Base-by-base conservation (phyloP, 2,329 filamentous ascomycete species). In the Ploettnerulaceae sp. region DNA sequence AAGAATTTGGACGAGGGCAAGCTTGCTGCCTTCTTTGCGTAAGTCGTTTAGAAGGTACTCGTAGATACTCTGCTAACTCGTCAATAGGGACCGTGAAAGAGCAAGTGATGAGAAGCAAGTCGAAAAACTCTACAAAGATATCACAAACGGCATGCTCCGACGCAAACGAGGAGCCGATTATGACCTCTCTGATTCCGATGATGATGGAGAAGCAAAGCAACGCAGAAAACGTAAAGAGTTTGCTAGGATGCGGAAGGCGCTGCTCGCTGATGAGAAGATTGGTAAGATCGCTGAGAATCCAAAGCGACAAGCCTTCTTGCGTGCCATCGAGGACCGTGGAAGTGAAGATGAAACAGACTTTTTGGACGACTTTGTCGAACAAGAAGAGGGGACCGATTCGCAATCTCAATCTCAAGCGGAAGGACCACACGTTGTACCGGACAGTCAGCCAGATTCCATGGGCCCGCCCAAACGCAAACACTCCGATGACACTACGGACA, bases 121-220 rank as follows among this genome's bases (percentile, higher is more conserved):
- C 11, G 86, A 90, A 59, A 93, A 93, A 69, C 77, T 98, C 41
- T 89, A 93, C 74, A 90, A 87, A 58, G 91, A 97, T 62, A 84
- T 98, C 59, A 93, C 88, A 4, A 94, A 85, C 9, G 93, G 93
- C 40, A 84, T 82, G 65, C 76, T 98, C 39, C 84, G 90, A 8
- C 84, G 88, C 52, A 91, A 94, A 64, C 82, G 79, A 62, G 86
- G 84, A 52, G 76, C 86, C 63, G 86, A 90, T 58, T 83, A 90
- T 53, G 86, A 91, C 58, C 77, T 95, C 17, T 90, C 89, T 4
- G 93, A 97, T 64, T 91, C 88, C 2, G 91, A 96, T 56, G 91
- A 96, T 57, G 89, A 86, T 53, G 80, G 84, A 14, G 86, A 91
- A 59, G 79, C 84, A 22, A 79, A 81, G 34, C 81, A 86, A 35